These are phyloP conservation scores for Cryptococcus sp. DNA, from an alignment of 1,284 basidiomycete genomes.

Conservation along the genomic window DNA sequence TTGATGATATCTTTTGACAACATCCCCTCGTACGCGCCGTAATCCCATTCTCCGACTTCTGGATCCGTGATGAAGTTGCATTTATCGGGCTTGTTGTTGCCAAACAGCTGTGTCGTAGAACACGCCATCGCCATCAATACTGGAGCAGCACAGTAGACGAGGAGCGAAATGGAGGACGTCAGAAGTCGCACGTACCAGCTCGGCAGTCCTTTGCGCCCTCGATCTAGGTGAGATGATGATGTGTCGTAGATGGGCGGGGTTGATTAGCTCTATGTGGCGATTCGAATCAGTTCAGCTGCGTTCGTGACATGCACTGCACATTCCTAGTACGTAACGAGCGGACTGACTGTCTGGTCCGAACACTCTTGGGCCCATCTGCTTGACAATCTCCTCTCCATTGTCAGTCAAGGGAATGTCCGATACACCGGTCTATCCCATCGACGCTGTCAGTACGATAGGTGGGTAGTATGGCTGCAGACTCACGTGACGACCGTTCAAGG, in stretches of 20 bases:
- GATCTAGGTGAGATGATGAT: constrained; percentile 79
- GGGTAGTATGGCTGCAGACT: constrained; percentile 22
- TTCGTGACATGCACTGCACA: no score
- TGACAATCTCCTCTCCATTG: constrained; percentile 75
- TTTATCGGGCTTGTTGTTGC: constrained; percentile 34
- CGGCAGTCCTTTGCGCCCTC: constrained; percentile 80
- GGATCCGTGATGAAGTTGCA: constrained; percentile 43
- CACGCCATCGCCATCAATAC: no score
- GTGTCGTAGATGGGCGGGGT: constrained; percentile 74
- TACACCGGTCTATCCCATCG: constrained; percentile 70
- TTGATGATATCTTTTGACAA: constrained; percentile 70
- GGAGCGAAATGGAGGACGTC: no score
- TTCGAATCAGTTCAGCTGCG: neutral
- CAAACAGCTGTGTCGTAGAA: constrained; percentile 40
- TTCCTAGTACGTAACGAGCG: no score
- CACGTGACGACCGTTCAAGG: constrained; percentile 82
- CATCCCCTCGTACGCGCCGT: constrained; percentile 86
- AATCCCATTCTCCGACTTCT: constrained; percentile 73
- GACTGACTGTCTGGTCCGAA: constrained; percentile 75
- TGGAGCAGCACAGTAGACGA: no score
- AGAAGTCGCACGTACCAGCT: constrained; percentile 55
- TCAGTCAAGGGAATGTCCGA: constrained; percentile 82
- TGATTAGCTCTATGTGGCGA: constrained; percentile 65
- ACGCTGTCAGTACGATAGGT: constrained; percentile 4
- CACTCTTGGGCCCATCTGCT: constrained; percentile 64